Conservation (phyloP, 2,329 filamentous ascomycete genomes). For the Gyromitra esculenta region DNA sequence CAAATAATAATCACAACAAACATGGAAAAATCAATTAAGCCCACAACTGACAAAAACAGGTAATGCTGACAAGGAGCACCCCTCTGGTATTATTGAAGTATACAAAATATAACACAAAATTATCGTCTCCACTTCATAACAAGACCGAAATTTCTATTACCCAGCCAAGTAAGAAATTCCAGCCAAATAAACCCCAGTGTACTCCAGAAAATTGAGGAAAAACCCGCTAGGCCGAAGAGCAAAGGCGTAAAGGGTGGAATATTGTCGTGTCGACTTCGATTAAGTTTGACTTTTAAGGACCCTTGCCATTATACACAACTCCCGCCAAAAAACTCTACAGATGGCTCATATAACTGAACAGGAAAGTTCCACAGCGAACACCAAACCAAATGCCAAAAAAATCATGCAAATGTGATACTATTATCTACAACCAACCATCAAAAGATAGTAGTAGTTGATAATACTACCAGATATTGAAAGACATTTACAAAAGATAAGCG, state of each 20-base stretch:
- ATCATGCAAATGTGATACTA: slow-evolving; percentile 41
- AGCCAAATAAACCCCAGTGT: slow-evolving; percentile 36
- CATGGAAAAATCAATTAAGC: background rate
- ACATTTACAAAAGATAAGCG: slow-evolving; percentile 55
- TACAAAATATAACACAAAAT: slow-evolving; percentile 32
- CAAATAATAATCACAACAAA: slow-evolving; percentile 8
- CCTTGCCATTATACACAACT: slow-evolving; percentile 48
- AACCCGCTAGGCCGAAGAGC: slow-evolving; percentile 13
- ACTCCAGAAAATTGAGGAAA: slow-evolving; percentile 40
- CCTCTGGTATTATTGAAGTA: slow-evolving; percentile 32
- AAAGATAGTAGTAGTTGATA: slow-evolving; percentile 34
- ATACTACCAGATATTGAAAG: slow-evolving; percentile 31
- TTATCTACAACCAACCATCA: slow-evolving; percentile 41
- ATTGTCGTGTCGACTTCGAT: slow-evolving; percentile 48
- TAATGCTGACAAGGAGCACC: slow-evolving; percentile 25
- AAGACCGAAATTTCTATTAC: slow-evolving; percentile 39
- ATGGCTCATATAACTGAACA: slow-evolving; percentile 32
- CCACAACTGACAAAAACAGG: background rate
- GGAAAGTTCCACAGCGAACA: slow-evolving; percentile 31
- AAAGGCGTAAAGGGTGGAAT: slow-evolving; percentile 37
- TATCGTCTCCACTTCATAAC: slow-evolving; percentile 28
- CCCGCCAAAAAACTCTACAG: slow-evolving; percentile 25
- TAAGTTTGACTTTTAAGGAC: slow-evolving; percentile 38
- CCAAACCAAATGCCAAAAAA: slow-evolving; percentile 35
- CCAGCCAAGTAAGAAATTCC: slow-evolving; percentile 32